Evolutionary conservation across 2,329 filamentous ascomycete species (phyloP).

Genomic region (Sporothrix schenckii): DNA sequence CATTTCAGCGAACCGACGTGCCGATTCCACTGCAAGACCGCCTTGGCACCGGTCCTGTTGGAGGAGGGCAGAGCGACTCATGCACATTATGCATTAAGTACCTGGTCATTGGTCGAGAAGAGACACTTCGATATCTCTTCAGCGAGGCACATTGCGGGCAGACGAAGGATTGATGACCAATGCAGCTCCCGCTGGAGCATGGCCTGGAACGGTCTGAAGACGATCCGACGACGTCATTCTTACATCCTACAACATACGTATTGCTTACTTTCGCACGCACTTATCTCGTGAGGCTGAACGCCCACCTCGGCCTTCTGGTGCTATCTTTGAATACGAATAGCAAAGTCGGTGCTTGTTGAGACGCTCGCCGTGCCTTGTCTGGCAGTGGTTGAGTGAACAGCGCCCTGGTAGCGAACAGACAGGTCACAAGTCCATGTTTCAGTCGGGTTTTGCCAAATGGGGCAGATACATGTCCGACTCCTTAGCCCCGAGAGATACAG

Average conservation of each 20-base stretch:
- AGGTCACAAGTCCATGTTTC: neutral
- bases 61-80: neutral
- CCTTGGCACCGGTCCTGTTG: neutral
- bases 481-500: neutral
- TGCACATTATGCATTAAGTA: neutral
- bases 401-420: neutral
- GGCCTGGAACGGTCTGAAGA: neutral
- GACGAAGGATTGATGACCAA: neutral
- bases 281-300: neutral
- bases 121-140: neutral
- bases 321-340: neutral
- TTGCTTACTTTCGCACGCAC: neutral
- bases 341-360: neutral
- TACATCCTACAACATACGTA: neutral
- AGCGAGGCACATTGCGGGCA: neutral
- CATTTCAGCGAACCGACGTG: neutral
- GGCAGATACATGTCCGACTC: neutral
- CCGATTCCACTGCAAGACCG: neutral
- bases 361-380: neutral
- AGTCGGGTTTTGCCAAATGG: neutral
- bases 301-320: neutral
- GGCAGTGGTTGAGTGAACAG: neutral
- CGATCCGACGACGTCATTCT: slow-evolving; percentile 10
- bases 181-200: neutral
- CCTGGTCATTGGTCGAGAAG: neutral